Evolutionary conservation across 2,329 filamentous ascomycete genomes (phyloP).

Genomic region (Grosmannia clavigera): DNA sequence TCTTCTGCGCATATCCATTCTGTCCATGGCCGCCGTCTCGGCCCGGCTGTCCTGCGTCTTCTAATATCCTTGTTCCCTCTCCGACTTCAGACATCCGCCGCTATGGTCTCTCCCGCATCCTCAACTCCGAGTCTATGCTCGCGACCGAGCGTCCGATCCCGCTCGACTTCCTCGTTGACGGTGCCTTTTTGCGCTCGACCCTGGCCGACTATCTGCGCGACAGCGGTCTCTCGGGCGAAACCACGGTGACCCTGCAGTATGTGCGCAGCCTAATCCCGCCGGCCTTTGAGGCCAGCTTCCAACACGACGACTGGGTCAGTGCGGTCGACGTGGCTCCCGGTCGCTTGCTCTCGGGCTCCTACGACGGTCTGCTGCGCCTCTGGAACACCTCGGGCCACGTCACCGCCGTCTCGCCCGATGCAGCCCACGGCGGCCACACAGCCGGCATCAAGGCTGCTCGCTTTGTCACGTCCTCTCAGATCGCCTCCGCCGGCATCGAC

Average conservation of each 20-base stretch:
- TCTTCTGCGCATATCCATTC: not conserved
- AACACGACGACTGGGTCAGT: conserved; percentile 97
- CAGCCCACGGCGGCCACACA: conserved; percentile 58
- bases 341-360: conserved; percentile 79
- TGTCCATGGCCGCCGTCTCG: too few species aligned
- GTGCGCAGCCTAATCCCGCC: conserved; percentile 85
- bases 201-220: conserved; percentile 81
- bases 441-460: conserved; percentile 70
- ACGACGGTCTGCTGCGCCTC: conserved; percentile 76
- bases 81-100: conserved; percentile 45
- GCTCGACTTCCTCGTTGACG: conserved; percentile 93
- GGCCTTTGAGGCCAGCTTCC: conserved; percentile 77
- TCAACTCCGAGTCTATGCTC: conserved; percentile 63
- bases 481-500: conserved; percentile 77
- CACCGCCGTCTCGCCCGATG: conserved; percentile 62
- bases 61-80: not conserved
- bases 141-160: conserved; percentile 57
- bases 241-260: conserved; percentile 80
- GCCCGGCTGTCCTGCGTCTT: not conserved
- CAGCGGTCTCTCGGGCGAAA: conserved; percentile 81
- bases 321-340: conserved; percentile 68
- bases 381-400: conserved; percentile 84
- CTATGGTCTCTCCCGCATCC: conserved; percentile 57
- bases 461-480: conserved; percentile 65
- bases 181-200: conserved; percentile 77